Conservation (phyloP, 2,329 filamentous ascomycete genomes). For the Diaporthe humulicola region DNA sequence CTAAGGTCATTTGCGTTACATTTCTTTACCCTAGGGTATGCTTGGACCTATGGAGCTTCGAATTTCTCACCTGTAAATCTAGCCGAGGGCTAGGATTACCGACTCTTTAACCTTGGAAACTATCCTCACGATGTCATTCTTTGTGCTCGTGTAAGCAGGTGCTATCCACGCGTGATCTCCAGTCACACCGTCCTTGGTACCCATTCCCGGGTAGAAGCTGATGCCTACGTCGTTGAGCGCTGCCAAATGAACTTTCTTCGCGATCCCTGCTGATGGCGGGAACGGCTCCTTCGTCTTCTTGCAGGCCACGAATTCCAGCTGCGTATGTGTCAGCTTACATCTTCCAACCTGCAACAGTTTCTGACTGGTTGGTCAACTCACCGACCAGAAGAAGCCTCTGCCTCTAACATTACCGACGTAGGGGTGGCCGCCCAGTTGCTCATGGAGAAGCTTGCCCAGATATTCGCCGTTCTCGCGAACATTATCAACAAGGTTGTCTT, state of each 20-base stretch:
- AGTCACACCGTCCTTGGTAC: not conserved
- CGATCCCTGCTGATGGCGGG: not conserved
- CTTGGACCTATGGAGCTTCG: no score
- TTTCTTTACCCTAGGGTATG: no score
- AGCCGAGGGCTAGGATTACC: no score
- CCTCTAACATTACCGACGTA: not conserved
- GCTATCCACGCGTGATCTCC: not conserved
- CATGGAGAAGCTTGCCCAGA: not conserved
- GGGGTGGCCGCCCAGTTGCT: not conserved
- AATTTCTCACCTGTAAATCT: no score
- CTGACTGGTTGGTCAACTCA: not conserved
- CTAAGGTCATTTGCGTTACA: no score
- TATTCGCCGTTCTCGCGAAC: not conserved
- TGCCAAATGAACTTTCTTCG: not conserved
- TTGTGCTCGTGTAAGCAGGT: no score
- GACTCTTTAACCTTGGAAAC: no score
- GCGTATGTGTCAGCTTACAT: no score
- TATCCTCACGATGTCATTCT: no score
- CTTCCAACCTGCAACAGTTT: no score
- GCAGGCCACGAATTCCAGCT: no score
- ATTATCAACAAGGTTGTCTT: not conserved
- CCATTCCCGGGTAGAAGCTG: not conserved
- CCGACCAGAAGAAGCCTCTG: not conserved
- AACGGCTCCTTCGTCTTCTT: not conserved
- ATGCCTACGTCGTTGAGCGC: not conserved